Evolutionary conservation across 139 green algal genomes (phyloP), one percentile per base, ranked within the genome.

Genomic region (Pseudopediastrum boryanum): DNA sequence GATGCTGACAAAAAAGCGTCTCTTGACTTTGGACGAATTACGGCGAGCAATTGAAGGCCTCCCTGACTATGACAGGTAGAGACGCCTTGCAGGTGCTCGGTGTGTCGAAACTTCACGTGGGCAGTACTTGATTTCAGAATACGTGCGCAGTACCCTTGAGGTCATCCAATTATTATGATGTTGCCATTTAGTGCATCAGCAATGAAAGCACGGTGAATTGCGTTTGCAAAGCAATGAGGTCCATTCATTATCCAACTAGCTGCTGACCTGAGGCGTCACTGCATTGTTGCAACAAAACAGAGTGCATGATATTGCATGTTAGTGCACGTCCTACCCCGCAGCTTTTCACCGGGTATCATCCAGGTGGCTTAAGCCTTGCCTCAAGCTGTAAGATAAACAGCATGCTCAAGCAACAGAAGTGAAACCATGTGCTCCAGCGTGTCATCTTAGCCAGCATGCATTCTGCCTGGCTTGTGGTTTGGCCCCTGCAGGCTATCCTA

Each of bases 11-110:
- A 41, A 63, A 35, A 82, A 84, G 58, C 72, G 78, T 2, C 58
- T 83, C 39, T 43, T 79, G 56, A 74, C 58, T 2, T 42, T 87
- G 27, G 83, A 87, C 63, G 83, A 87, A 73, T 50, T 83, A n/a
- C 44, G 83, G 7, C 58, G 83, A 8, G 73, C 50, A 1, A 51
- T 65, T 38, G 83, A 87, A 59, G 73, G 33, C 9, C 59, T 87
- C 59, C 64, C 79, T 43, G 64, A 50, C 6, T 44, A 58, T 31
- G 13, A 21, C 56, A 71, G n/a, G 52, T 67, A 3, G 44, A 56
- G 8, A 64, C 46, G 74, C 23, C 42, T 6, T 67, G 41, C 61
- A 63, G 41, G n/a, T 66, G 19, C 33, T n/a, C 27, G 5, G 1
- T 29, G n/a, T 48, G 23, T 16, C 35, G 44, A 23, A 6, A 10